Evolutionary conservation across 768 basidiomycete genomes (phyloP), one percentile per base, ranked within the genome.

Genomic region (Leccinum ochraceum): DNA sequence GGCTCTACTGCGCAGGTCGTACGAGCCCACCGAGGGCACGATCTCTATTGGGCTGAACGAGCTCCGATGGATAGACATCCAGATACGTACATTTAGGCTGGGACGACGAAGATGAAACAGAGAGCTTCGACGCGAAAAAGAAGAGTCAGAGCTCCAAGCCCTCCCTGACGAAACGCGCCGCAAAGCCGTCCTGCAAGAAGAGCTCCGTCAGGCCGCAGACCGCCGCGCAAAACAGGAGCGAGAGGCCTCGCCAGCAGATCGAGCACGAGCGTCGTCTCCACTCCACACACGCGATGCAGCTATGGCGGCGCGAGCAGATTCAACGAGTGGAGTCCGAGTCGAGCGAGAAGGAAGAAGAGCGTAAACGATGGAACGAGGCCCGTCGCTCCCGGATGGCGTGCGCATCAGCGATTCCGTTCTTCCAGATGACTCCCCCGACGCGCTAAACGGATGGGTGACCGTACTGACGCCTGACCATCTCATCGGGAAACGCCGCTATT

Each of bases 401-500:
- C 76, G 76, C 62, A 81, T 88, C 22, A 76, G 78, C 63, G 72
- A 76, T 49, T 79, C 76, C 4, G 79, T 81, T 37, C 75, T 78
- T 44, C 79, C 77, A 54, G 74, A 80, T 44, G 79, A 76, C 56
- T 67, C 66, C 6, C 73, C 71, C 54, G 73, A 76, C 16, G 74
- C 80, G 16, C 65, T 79, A 57, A 76, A 77, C 11, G 88, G 87
- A 0, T 87, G 86, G 85, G 80, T 86, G 3, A 86, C 86, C 1
- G 74, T 88, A 54, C 86, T 87, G 67, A 80, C 80, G 4, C 75
- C 76, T 30, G 82, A 83, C 14, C 78, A 76, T 3, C 71, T 85
- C 57, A 74, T 78, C 1, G 89, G 88, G 88, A 85, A 84, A 65
- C 78, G 88, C 60, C 76, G 86, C 17, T 88, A 81, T 65, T 87